Evolutionary conservation across 768 basidiomycete genomes (phyloP), one percentile per base, ranked within the genome.

Genomic region (Leccinum arenicola): DNA sequence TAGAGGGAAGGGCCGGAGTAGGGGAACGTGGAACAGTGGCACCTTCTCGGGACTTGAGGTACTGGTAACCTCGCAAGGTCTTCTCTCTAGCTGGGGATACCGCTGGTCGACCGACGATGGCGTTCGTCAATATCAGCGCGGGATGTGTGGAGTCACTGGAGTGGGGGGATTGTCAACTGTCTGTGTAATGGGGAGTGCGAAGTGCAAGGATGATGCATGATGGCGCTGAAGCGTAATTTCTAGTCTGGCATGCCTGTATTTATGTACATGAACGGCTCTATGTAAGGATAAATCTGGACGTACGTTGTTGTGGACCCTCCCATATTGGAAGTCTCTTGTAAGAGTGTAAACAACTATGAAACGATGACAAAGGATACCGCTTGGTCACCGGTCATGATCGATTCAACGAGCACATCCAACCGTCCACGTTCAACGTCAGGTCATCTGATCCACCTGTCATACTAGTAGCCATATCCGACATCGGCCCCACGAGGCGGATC

Each of bases 321-420:
- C 11, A 11, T 29, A 11, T 11, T 3, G 23, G 23, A 25, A 25
- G 3, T 25, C 23, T 55, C 79, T 78, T 79, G 70, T 73, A 58
- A 62, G 65, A 67, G 68, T 50, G 47, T 64, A 52, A 62, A 65
- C 15, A 56, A 43, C 12, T 52, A 14, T 9, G 1, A 47, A 43
- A 49, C 31, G 52, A 61, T 62, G 27, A 43, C n/a, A 23, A 57
- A 3, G 15, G 15, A 43, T 70, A 80, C 75, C 71, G 91, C 89
- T 86, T 93, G n/a, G n/a, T n/a, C n/a, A n/a, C n/a, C n/a, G 60
- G 93, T 93, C 79, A 25, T 84, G 54, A 93, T 81, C 11, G 3
- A 31, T 31, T 31, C 29, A 31, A 31, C 9, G 45, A 93, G 77
- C 3, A 79, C 74, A 65, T 93, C 92, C 12, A 93, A 70, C 50